A percentile compares a stretch with the other conserved stretches of the same genome.
These are phyloP conservation scores for Myotisia sp. DNA, from an alignment of 2,329 filamentous ascomycete genomes.

Conservation along the genomic window DNA sequence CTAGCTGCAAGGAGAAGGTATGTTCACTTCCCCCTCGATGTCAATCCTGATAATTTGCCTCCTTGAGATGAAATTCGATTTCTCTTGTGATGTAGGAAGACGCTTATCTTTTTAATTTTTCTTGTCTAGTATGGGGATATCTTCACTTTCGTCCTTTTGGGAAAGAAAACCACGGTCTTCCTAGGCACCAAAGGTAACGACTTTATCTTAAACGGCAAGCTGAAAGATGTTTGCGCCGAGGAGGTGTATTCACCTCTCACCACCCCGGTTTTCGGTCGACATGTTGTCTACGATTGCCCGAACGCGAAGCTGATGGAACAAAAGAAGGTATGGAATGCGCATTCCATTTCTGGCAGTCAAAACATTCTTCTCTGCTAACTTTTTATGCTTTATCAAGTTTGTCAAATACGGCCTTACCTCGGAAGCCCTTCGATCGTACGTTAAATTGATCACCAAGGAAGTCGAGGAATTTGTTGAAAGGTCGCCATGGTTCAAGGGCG, in stretches of 20 bases:
- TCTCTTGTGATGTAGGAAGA: neutral
- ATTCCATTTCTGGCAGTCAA: neutral
- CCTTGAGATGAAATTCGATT: constrained; percentile 14
- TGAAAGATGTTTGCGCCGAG: constrained; percentile 78
- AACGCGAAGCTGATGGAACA: constrained; percentile 91
- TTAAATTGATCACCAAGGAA: constrained; percentile 63
- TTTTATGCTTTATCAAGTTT: constrained; percentile 28
- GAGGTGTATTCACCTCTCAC: constrained; percentile 73
- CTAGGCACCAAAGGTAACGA: constrained; percentile 73
- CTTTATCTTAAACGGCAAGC: constrained; percentile 81
- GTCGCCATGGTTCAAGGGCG: constrained; percentile 51
- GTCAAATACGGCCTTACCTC: constrained; percentile 51
- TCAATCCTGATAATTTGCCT: neutral
- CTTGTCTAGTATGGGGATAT: constrained; percentile 60
- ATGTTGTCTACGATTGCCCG: constrained; percentile 82
- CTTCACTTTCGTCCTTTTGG: constrained; percentile 77
- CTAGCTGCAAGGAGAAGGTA: constrained; percentile 58
- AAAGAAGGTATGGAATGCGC: constrained; percentile 54
- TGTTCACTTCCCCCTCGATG: constrained; percentile 11
- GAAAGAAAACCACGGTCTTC: constrained; percentile 78
- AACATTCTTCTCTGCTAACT: neutral
- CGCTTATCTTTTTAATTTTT: too few species aligned
- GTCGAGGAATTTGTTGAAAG: constrained; percentile 58
- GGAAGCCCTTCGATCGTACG: constrained; percentile 54
- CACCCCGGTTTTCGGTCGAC: constrained; percentile 59